Conservation (phyloP, 192 early-diverging fungal species). For the Backusella australiensis region DNA sequence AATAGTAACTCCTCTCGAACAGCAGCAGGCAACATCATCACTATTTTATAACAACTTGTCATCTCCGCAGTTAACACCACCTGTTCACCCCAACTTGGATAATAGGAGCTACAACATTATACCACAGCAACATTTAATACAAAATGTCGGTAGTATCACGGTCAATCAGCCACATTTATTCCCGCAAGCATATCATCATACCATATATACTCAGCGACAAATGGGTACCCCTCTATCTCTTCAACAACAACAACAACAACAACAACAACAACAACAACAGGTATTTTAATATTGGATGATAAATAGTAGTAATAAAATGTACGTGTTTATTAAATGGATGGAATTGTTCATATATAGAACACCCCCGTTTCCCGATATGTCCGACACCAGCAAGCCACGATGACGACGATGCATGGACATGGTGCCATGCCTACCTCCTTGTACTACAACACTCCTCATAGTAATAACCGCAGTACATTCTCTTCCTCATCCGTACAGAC, state of each 20-base stretch:
- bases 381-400: slow-evolving; percentile 1
- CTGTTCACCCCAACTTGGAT: neutral
- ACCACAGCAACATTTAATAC: neutral
- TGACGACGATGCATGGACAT: neutral
- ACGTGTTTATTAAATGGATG: neutral
- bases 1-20: neutral
- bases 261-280: neutral
- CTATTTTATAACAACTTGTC: neutral
- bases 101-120: neutral
- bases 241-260: neutral
- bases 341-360: neutral
- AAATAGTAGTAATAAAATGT: neutral
- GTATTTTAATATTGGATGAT: neutral
- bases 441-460: neutral
- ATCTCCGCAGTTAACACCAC: slow-evolving; percentile 9
- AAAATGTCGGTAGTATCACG: slow-evolving; percentile 1
- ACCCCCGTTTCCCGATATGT: neutral
- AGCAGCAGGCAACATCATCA: neutral
- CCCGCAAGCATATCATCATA: neutral
- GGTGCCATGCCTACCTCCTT: neutral
- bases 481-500: neutral
- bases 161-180: slow-evolving; percentile 7
- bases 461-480: neutral
- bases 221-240: neutral
- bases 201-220: neutral